Base-by-base conservation (phyloP, 23 red algal genomes). In the Pyropia yezoensis region DNA sequence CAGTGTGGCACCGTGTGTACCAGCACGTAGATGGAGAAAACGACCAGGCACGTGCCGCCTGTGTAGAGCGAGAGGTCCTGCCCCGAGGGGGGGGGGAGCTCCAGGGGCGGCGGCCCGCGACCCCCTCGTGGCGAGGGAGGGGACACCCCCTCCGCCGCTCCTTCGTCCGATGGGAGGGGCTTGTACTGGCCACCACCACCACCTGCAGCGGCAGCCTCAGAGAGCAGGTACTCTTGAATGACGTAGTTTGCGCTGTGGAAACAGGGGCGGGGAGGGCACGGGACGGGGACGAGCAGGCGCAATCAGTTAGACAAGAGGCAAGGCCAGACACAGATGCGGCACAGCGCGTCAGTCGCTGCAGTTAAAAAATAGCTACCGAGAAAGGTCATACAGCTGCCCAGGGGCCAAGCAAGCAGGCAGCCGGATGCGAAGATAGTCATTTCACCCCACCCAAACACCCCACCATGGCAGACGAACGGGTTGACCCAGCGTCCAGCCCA, bases 31-130 rank as follows among this genome's bases (percentile, higher is more conserved):
- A 67, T 58, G 49, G 33, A 49, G 56, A 90, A 90, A 18, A 90
- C 15, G 17, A 90, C 16, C 7, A 90, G 50, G 53, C 86, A 90
- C 15, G 76, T 67, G 21, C 75, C 75, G 14, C 78, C 77, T 7
- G 86, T 81, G 61, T 90, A 81, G 52, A 90, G 54, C 17, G 86
- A 90, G 14, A 90, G 56, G 25, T 90, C 86, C 54, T 76, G 56
- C 18, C 84, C 72, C 17, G 84, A 80, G 1, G 83, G 84, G 17
- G 76, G 69, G 2, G 76, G 75, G 58, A 81, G 75, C 26, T 29
- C 65, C 39, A 47, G 39, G 0, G 39, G 39, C 4, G 39, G 39
- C 0, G 3, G 39, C 4, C 4, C 4, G 39, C 6, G 6, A 1
- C 0, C 39, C 6, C 39, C 39, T 6, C 39, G 39, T 47, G 39